These are phyloP conservation scores for Ophiostoma australiae DNA, from an alignment of 2,329 filamentous ascomycete genomes.

Conservation along the genomic window DNA sequence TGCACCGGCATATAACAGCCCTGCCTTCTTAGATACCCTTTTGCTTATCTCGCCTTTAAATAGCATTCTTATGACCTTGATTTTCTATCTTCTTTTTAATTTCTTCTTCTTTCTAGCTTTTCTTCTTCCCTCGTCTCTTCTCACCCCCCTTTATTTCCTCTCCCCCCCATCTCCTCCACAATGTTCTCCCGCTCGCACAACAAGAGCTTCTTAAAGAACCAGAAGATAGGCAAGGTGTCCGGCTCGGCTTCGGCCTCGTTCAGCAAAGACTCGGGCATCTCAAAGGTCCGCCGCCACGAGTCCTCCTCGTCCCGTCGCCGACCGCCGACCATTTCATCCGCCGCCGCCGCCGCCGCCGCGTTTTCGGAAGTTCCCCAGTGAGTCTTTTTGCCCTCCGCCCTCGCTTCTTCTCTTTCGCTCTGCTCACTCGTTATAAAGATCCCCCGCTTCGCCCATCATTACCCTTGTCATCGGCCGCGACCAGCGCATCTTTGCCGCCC, in stretches of 20 bases:
- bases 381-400: background rate
- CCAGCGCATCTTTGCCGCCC: slow-evolving; percentile 83
- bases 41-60: background rate
- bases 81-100: background rate
- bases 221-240: slow-evolving; percentile 45
- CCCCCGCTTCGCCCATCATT: slow-evolving; percentile 59
- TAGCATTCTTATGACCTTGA: background rate
- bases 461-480: slow-evolving; percentile 76
- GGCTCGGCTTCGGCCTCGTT: slow-evolving; percentile 44
- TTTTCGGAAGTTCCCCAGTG: slow-evolving; percentile 30
- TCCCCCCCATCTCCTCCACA: background rate
- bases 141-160: background rate
- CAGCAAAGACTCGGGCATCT: slow-evolving; percentile 50
- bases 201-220: slow-evolving; percentile 51
- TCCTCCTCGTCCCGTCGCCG: slow-evolving; percentile 42
- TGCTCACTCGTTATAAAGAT: background rate
- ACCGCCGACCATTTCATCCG: slow-evolving; percentile 45
- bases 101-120: background rate
- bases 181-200: slow-evolving; percentile 48
- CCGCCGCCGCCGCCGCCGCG: slow-evolving; percentile 33
- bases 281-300: slow-evolving; percentile 50
- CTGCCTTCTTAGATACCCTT: background rate
- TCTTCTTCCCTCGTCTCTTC: background rate
- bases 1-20: background rate
- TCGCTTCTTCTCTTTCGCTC: background rate